A percentile compares a stretch with the other conserved stretches of the same genome.
Evolutionary conservation across 768 basidiomycete genomes (phyloP).

Genomic region (Xerocomellus intermedius): DNA sequence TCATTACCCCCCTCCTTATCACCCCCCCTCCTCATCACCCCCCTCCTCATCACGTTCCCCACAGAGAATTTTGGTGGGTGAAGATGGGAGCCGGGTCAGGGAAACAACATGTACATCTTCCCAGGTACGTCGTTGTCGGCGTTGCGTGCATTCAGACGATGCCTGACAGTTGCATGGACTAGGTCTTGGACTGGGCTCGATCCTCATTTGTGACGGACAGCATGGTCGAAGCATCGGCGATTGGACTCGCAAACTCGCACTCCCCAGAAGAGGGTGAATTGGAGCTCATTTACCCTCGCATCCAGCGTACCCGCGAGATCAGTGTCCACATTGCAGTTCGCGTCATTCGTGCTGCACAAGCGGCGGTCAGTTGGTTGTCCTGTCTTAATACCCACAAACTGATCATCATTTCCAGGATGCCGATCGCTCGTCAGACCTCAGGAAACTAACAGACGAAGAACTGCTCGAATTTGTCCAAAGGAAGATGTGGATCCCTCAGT

Average conservation of each 20-base stretch:
- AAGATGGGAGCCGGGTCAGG: slow-evolving; percentile 76
- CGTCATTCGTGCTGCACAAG: slow-evolving; percentile 81
- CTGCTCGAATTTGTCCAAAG: slow-evolving; percentile 51
- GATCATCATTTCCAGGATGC: slow-evolving; percentile 42
- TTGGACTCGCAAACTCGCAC: slow-evolving; percentile 75
- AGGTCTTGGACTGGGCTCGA: slow-evolving; percentile 65
- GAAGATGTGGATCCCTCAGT: slow-evolving; percentile 73
- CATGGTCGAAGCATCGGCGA: slow-evolving; percentile 87
- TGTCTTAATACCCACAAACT: slow-evolving; percentile 15
- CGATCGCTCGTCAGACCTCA: slow-evolving; percentile 53
- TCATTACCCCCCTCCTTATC: no score
- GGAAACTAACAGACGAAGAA: slow-evolving; percentile 52
- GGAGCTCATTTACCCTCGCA: slow-evolving; percentile 78
- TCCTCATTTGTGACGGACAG: slow-evolving; percentile 75
- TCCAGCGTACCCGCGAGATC: slow-evolving; percentile 85
- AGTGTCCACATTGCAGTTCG: slow-evolving; percentile 67
- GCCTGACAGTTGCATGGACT: background rate
- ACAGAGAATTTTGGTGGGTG: slow-evolving; percentile 54
- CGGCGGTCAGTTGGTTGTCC: slow-evolving; percentile 49
- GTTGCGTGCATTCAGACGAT: background rate
- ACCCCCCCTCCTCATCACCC: no score
- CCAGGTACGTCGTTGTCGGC: slow-evolving; percentile 42
- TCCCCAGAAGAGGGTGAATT: slow-evolving; percentile 62
- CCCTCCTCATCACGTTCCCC: no score
- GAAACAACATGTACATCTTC: slow-evolving; percentile 93